Evolutionary conservation across 2,329 filamentous ascomycete genomes (phyloP).

Genomic region (Stylonectria norvegica): DNA sequence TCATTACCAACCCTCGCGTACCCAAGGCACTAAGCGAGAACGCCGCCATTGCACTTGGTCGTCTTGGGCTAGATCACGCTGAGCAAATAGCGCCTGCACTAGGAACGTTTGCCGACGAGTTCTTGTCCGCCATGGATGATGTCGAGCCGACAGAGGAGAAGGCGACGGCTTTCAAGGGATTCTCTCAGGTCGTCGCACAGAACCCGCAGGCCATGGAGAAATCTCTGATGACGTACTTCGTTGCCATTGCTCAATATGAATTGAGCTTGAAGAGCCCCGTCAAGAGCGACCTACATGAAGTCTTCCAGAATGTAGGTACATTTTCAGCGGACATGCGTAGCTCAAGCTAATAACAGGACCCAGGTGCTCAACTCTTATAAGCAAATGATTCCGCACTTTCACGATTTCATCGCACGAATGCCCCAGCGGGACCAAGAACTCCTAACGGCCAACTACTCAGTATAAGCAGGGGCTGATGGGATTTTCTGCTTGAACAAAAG

Average conservation of each 20-base stretch:
- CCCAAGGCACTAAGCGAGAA: conserved; percentile 89
- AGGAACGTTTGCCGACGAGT: conserved; percentile 74
- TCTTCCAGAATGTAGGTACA: conserved; percentile 69
- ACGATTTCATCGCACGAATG: conserved; percentile 51
- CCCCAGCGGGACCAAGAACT: conserved; percentile 47
- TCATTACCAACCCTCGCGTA: conserved; percentile 80
- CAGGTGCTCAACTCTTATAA: conserved; percentile 55
- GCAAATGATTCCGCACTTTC: conserved; percentile 58
- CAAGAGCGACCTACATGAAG: conserved; percentile 63
- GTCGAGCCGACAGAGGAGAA: conserved; percentile 92
- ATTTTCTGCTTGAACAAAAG: no score
- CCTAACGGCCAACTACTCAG: conserved; percentile 46
- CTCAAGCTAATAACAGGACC: conserved; percentile 5
- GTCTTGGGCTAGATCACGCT: conserved; percentile 76
- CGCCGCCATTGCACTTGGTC: conserved; percentile 85
- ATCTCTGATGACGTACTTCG: conserved; percentile 77
- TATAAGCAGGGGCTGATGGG: no score
- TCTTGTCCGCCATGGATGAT: conserved; percentile 76
- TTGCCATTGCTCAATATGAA: conserved; percentile 75
- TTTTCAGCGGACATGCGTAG: conserved; percentile 1
- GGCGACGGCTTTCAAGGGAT: conserved; percentile 86
- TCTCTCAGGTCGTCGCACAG: conserved; percentile 76
- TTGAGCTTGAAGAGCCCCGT: conserved; percentile 57
- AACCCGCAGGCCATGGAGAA: conserved; percentile 93
- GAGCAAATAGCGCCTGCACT: conserved; percentile 76